phyloP scores from a whole-genome alignment of 1,284 basidiomycete genomes.

The Takashimella koratensis region DNA sequence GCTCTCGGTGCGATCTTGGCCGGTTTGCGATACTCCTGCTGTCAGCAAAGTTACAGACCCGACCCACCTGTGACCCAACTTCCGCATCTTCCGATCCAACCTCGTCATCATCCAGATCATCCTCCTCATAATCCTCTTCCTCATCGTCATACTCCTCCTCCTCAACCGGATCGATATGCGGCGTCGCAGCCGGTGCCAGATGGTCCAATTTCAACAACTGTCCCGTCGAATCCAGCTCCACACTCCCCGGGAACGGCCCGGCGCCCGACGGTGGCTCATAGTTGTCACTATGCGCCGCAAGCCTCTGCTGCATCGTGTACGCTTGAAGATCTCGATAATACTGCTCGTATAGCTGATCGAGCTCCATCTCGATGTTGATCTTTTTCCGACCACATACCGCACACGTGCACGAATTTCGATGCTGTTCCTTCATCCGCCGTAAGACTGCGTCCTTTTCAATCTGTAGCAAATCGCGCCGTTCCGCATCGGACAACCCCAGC shows the following conservation, averaged over 20 bases:
- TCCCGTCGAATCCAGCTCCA: slow-evolving; percentile 90
- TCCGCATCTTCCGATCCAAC: slow-evolving; percentile 65
- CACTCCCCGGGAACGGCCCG: slow-evolving; percentile 95
- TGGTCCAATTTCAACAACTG: slow-evolving; percentile 66
- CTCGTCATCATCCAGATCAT: slow-evolving; percentile 59
- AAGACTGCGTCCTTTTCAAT: slow-evolving; percentile 96
- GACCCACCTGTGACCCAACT: slow-evolving; percentile 57
- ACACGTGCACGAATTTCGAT: slow-evolving; percentile 91
- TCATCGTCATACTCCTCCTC: slow-evolving; percentile 46
- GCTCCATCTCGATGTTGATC: slow-evolving; percentile 98
- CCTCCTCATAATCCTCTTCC: slow-evolving; percentile 50
- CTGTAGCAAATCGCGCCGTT: slow-evolving; percentile 84
- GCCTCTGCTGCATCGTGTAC: slow-evolving; percentile 95
- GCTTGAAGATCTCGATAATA: slow-evolving; percentile 99
- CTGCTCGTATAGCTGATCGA: slow-evolving; percentile 98
- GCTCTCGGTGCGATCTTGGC: slow-evolving; percentile 25
- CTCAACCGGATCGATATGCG: slow-evolving; percentile 38
- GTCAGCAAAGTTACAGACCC: not conserved
- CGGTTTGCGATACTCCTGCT: slow-evolving; percentile 9
- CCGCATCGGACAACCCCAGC: slow-evolving; percentile 82
- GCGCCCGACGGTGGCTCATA: slow-evolving; percentile 89
- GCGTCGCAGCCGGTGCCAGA: slow-evolving; percentile 50
- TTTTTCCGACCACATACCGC: slow-evolving; percentile 96
- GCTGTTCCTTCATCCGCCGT: slow-evolving; percentile 98
- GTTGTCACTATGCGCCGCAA: slow-evolving; percentile 77